These are phyloP conservation scores for Mycena floridula DNA, from an alignment of 768 basidiomycete species.

Conservation along the genomic window DNA sequence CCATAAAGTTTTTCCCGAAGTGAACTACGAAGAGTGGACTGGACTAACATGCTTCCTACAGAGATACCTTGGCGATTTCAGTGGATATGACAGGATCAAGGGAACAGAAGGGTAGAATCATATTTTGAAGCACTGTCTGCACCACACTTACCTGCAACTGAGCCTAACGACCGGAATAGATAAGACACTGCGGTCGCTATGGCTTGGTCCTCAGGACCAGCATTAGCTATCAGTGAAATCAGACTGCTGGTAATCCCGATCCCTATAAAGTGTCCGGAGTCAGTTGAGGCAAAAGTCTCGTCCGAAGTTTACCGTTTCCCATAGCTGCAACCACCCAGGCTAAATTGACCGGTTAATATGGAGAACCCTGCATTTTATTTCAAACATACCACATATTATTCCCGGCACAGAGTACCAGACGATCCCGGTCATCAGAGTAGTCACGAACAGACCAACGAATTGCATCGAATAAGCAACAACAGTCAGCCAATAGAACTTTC, in stretches of 20 bases:
- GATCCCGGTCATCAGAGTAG: constrained; percentile 35
- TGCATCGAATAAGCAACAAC: constrained; percentile 33
- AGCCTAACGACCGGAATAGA: constrained; percentile 60
- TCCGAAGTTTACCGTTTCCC: constrained; percentile 30
- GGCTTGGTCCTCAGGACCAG: constrained; percentile 54
- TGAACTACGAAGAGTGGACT: not conserved
- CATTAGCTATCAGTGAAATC: constrained; percentile 58
- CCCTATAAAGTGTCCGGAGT: not conserved
- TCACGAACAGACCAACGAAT: constrained; percentile 29
- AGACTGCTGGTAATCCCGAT: constrained; percentile 53
- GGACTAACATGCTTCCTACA: not conserved
- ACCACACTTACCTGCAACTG: constrained; percentile 55
- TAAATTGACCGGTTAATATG: constrained; percentile 7
- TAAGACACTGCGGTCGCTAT: constrained; percentile 64
- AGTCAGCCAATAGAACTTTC: constrained; percentile 49
- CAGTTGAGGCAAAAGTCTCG: not conserved
- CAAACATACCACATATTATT: constrained; percentile 33
- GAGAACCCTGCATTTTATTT: not conserved
- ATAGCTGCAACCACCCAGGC: constrained; percentile 28
- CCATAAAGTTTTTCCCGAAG: not conserved
- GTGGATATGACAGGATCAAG: too few relatives aligned
- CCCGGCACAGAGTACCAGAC: constrained; percentile 27
- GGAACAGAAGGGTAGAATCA: too few relatives aligned
- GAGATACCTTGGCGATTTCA: too few relatives aligned
- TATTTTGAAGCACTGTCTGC: too few relatives aligned